Percentiles rank a stretch among this genome's conserved stretches.
phyloP scores from a whole-genome alignment of 2,329 filamentous ascomycete genomes.

The Penicillium sp. region DNA sequence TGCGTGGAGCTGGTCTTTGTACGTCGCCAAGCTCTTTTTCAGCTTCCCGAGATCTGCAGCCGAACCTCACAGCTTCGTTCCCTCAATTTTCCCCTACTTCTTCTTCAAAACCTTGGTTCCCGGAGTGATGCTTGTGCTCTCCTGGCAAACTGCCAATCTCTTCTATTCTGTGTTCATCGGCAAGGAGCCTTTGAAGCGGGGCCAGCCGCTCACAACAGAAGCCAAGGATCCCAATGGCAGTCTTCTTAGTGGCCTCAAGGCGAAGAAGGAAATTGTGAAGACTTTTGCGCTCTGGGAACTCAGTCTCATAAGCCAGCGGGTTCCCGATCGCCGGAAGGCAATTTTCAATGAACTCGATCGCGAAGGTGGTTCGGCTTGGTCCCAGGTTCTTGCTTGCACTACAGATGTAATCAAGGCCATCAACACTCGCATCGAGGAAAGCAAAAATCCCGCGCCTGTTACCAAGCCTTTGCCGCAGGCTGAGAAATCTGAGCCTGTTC shows the following conservation, averaged over 20 bases:
- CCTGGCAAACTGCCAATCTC: slow-evolving; percentile 75
- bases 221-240: slow-evolving; percentile 91
- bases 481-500: slow-evolving; percentile 42
- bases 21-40: slow-evolving; percentile 69
- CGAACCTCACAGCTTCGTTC: slow-evolving; percentile 52
- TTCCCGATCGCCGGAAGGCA: slow-evolving; percentile 69
- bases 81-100: slow-evolving; percentile 57
- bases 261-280: slow-evolving; percentile 74
- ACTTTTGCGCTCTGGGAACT: slow-evolving; percentile 91
- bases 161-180: slow-evolving; percentile 79
- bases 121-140: slow-evolving; percentile 63
- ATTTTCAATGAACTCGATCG: slow-evolving; percentile 88
- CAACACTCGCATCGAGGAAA: slow-evolving; percentile 63
- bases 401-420: slow-evolving; percentile 67
- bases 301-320: slow-evolving; percentile 71
- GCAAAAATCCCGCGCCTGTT: slow-evolving; percentile 47
- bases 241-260: slow-evolving; percentile 76
- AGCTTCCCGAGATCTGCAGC: slow-evolving; percentile 70
- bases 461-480: slow-evolving; percentile 34
- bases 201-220: slow-evolving; percentile 76
- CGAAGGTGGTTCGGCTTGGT: slow-evolving; percentile 74
- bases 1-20: slow-evolving; percentile 68
- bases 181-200: slow-evolving; percentile 77
- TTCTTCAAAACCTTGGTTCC: slow-evolving; percentile 58
- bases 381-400: slow-evolving; percentile 69